These are phyloP conservation scores for Croton laevigatus DNA, from an alignment of 441 rosid genomes.

Conservation along the genomic window DNA sequence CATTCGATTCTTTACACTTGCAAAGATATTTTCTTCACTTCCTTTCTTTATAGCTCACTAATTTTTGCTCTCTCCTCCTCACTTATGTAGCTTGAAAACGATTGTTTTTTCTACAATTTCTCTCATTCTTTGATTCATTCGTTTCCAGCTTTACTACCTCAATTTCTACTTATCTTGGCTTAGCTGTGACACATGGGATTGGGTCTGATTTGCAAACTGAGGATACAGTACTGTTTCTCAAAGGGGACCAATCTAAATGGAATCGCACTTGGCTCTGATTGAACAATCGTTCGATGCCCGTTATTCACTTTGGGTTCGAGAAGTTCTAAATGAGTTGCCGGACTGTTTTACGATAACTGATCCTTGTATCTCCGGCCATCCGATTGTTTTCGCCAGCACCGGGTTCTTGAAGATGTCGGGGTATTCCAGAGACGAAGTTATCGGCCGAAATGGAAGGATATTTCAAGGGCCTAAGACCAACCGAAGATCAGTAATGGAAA, in stretches of 20 bases:
- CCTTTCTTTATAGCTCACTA: background rate
- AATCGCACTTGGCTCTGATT: slow-evolving; percentile 40
- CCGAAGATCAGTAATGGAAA: slow-evolving; percentile 67
- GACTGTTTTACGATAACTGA: slow-evolving; percentile 83
- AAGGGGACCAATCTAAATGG: slow-evolving; percentile 41
- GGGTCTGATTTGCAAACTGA: slow-evolving; percentile 37
- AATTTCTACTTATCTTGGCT: background rate
- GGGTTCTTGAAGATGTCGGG: slow-evolving; percentile 76
- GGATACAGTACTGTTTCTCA: slow-evolving; percentile 11
- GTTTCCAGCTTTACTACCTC: background rate
- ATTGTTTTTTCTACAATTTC: background rate
- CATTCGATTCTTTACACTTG: slow-evolving; percentile 19
- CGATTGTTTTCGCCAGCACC: slow-evolving; percentile 76
- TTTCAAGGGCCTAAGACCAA: slow-evolving; percentile 79
- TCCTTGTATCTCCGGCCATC: slow-evolving; percentile 75
- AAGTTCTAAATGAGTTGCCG: slow-evolving; percentile 66
- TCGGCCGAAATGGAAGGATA: slow-evolving; percentile 75
- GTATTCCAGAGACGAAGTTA: slow-evolving; percentile 54
- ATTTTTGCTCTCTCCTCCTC: background rate
- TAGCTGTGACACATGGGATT: slow-evolving; percentile 66
- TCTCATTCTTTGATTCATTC: background rate
- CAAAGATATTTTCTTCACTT: slow-evolving; percentile 30
- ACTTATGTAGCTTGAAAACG: background rate
- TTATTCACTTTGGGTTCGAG: slow-evolving; percentile 55
- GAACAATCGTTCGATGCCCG: slow-evolving; percentile 43